Conservation (phyloP, 352 stramenopile genomes). For the Globisporangium ultimum region DNA sequence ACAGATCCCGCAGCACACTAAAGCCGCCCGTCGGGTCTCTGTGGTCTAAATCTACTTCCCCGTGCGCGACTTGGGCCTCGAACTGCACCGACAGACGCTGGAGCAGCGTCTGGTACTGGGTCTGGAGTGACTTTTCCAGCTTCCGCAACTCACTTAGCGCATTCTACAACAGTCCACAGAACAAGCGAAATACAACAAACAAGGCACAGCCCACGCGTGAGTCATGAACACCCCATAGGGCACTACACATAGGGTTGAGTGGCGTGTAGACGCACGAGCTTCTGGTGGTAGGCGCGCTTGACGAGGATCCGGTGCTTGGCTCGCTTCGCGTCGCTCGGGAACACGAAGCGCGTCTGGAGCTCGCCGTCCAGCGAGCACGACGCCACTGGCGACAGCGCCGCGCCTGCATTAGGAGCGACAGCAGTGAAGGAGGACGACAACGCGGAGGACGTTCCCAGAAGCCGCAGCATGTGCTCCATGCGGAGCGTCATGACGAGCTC, state of each 20-base stretch:
- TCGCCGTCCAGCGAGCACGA: too few relatives aligned
- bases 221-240: background rate
- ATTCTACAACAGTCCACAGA: constrained; percentile 18
- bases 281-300: constrained; percentile 32
- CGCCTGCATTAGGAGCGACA: too few relatives aligned
- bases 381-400: too few relatives aligned
- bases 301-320: constrained; percentile 26
- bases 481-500: too few relatives aligned
- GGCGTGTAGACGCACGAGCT: constrained; percentile 14
- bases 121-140: constrained; percentile 22
- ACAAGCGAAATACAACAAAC: background rate
- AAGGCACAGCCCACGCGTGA: constrained; percentile 1
- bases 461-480: too few relatives aligned
- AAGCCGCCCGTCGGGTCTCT: background rate
- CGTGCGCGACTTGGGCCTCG: constrained; percentile 7
- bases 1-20: constrained; percentile 18
- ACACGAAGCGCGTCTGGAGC: background rate
- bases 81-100: constrained; percentile 9
- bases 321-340: constrained; percentile 4
- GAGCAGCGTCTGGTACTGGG: constrained; percentile 29
- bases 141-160: constrained; percentile 25
- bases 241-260: too few relatives aligned
- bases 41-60: constrained; percentile 5
- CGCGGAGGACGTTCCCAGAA: too few relatives aligned
- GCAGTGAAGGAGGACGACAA: too few relatives aligned